Evolutionary conservation across 1,284 basidiomycete genomes (phyloP), one percentile per base, ranked within the genome.

Genomic region (Inonotus obliquus): DNA sequence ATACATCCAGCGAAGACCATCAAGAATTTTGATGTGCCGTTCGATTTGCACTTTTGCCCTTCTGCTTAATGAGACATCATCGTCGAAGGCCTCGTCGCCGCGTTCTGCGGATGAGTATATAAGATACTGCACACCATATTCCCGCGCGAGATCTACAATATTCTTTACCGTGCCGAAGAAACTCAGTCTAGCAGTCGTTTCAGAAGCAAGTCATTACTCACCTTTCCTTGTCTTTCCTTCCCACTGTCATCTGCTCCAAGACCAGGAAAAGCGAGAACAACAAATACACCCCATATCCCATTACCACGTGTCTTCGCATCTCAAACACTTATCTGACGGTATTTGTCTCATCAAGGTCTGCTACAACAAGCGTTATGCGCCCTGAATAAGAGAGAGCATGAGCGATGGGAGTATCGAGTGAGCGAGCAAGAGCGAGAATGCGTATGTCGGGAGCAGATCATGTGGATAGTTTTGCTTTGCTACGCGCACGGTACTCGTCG

Each of bases 181-280:
- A 21, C 35, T 51, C 23, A 6, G 49, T 19, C 49, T 23, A 45
- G 25, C 19, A 35, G 29, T 5, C 9, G 45, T 19, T 17, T 57
- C 10, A n/a, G 51, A 19, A 59, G 55, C 17, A 11, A 39, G 13
- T 10, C 14, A 35, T 19, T 19, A 63, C 69, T 29, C 47, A 77
- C 77, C 69, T 74, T 77, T 4, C 77, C 77, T 56, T 79, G 77
- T 49, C 65, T 70, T 64, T 77, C 76, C 63, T 76, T 77, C 3
- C 71, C 73, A 54, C 72, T 73, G 14, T 72, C 74, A 59, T 71
- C 71, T 4, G 71, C 75, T 19, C 77, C 76, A 10, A 79, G 72
- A 4, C 77, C 79, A 21, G 76, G 74, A 56, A 70, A 77, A 6
- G 73, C 74, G 2, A 78, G 69, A n/a, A 73, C 73, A 37, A 71